Evolutionary conservation across 306 rosid species (phyloP), one percentile per base, ranked within the genome.

Genomic region (Cyamopsis tetragonoloba): DNA sequence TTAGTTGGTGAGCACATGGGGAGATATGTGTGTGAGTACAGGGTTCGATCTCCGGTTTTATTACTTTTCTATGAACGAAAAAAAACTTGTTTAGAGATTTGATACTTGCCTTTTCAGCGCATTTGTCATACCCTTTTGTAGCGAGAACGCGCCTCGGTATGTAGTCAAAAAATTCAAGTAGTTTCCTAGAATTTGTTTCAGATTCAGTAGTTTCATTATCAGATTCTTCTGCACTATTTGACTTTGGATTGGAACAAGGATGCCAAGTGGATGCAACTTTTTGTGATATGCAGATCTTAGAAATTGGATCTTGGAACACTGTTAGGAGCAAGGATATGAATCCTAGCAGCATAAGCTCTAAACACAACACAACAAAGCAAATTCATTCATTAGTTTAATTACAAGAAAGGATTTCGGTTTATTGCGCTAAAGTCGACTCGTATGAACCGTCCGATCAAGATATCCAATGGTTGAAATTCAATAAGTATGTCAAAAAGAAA

Each of bases 331-430:
- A 64, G 3, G 81, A 77, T 70, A 77, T 9, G 49, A 77, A 77
- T 37, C 81, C 81, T 1, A 77, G 5, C 27, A 77, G 3, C 73
- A 77, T 70, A 55, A 77, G 81, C 69, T 77, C 81, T 77, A 60
- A 34, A 77, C 9, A 70, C 1, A 68, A 34, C 39, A 28, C 2
- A 34, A 57, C 4, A 9, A 49, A 67, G n/a, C 7, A 59, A 37
- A 2, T 28, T 12, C n/a, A n/a, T n/a, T n/a, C n/a, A n/a, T n/a
- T n/a, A n/a, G n/a, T n/a, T n/a, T n/a, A n/a, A n/a, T n/a, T n/a
- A n/a, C n/a, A n/a, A n/a, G n/a, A n/a, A n/a, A n/a, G n/a, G n/a
- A n/a, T n/a, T n/a, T n/a, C n/a, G n/a, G n/a, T n/a, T n/a, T n/a
- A n/a, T n/a, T n/a, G n/a, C n/a, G n/a, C n/a, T n/a, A n/a, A n/a